Conservation (phyloP, 148 eudicot genomes). For the Euryodendron excelsum region DNA sequence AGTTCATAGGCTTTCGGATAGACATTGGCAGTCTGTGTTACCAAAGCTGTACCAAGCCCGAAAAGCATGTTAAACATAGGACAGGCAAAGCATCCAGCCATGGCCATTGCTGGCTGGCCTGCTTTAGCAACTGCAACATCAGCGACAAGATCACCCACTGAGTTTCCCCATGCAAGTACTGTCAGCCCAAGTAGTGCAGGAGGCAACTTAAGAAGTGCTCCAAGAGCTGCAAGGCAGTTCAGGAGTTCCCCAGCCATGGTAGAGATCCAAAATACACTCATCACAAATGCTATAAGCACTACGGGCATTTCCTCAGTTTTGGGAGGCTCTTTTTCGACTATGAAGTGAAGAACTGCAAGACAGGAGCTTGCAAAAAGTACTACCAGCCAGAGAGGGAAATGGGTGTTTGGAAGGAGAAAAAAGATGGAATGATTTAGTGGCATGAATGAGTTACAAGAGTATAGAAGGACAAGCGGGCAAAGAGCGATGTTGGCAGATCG, state of each 20-base stretch:
- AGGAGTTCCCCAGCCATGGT: conserved; percentile 83
- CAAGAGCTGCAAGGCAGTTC: conserved; percentile 80
- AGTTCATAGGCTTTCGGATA: conserved; percentile 80
- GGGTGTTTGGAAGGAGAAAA: conserved; percentile 58
- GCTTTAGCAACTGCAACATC: conserved; percentile 96
- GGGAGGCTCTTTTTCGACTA: conserved; percentile 77
- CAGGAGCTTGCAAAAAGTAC: conserved; percentile 63
- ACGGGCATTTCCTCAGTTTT: conserved; percentile 65
- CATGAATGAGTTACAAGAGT: conserved; percentile 79
- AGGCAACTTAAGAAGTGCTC: conserved; percentile 62
- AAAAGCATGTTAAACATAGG: conserved; percentile 98
- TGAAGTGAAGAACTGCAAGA: conserved; percentile 68
- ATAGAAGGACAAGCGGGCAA: conserved; percentile 77
- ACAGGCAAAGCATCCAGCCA: conserved; percentile 99
- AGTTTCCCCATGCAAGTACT: conserved; percentile 95
- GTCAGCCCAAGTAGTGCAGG: conserved; percentile 85
- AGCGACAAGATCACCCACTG: conserved; percentile 95
- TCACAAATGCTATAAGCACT: conserved; percentile 62
- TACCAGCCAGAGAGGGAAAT: conserved; percentile 77
- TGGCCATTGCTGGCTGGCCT: conserved; percentile 95
- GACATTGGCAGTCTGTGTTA: conserved; percentile 64
- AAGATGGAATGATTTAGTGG: conserved; percentile 61
- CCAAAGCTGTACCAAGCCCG: conserved; percentile 88
- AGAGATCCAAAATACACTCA: conserved; percentile 99
- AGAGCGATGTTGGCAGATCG: conserved; percentile 83